These are phyloP conservation scores for Kwoniella heveanensis DNA, from an alignment of 768 basidiomycete species.

Conservation along the genomic window DNA sequence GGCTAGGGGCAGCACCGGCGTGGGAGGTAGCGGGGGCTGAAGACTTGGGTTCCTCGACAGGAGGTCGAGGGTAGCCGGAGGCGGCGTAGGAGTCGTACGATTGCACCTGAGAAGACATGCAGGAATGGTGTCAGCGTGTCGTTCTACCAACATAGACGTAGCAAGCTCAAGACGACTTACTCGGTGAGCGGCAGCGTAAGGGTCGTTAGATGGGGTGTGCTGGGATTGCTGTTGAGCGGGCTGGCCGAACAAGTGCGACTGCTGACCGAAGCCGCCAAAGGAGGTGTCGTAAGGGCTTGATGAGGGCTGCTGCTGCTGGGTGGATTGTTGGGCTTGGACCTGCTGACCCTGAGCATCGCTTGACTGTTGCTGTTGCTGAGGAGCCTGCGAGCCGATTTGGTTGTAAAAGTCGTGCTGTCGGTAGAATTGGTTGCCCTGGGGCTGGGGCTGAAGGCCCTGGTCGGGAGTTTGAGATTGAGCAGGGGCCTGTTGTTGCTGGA, in stretches of 20 bases:
- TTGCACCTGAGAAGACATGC: conserved; percentile 16
- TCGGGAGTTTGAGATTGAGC: conserved; percentile 38
- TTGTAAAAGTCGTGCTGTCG: conserved; percentile 45
- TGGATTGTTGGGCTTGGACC: conserved; percentile 24
- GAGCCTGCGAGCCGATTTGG: conserved; percentile 33
- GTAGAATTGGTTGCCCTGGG: conserved; percentile 40
- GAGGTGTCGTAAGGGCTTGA: conserved; percentile 37
- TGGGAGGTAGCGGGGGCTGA: conserved; percentile 35
- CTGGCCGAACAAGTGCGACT: conserved; percentile 46
- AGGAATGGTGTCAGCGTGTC: not conserved
- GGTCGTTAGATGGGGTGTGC: conserved; percentile 43
- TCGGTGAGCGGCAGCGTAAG: conserved; percentile 44
- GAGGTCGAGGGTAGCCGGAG: conserved; percentile 52
- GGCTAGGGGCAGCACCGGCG: conserved; percentile 33
- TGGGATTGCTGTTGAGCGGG: conserved; percentile 38
- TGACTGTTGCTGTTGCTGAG: conserved; percentile 25
- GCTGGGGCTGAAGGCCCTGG: conserved; percentile 37
- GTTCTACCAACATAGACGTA: not conserved
- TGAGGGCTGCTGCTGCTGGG: conserved; percentile 20
- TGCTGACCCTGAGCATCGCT: conserved; percentile 32
- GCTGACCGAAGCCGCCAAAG: conserved; percentile 45
- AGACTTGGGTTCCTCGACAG: conserved; percentile 48
- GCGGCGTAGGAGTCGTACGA: conserved; percentile 54
- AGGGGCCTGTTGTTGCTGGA: conserved; percentile 39
- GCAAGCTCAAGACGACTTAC: conserved; percentile 29